Conservation (phyloP, 176 grass and related monocot genomes). For the Zea mays region Zm-B73-REFERENCE-NAM-5.0 NC_050101.1:120893501-120894000, state of each 20-base stretch:
- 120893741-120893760: not conserved
- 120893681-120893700: slow-evolving; percentile 33
- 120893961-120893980: too few species aligned
- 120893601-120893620: not conserved
- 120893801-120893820: too few species aligned
- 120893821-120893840: too few species aligned
- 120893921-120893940: too few species aligned
- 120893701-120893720: not conserved
- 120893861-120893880: too few species aligned
- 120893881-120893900: too few species aligned
- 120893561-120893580: not conserved
- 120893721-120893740: not conserved
- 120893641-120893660: not conserved
- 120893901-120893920: too few species aligned
- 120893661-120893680: not conserved
- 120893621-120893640: not conserved
- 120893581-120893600: not conserved
- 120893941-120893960: too few species aligned
- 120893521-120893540: not conserved
- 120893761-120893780: not conserved
- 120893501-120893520: slow-evolving; percentile 31
- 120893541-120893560: not conserved
- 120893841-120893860: too few species aligned
- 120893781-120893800: too few species aligned
- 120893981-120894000: too few species aligned